Base-by-base conservation (phyloP, 176 grass and related monocot genomes). In the Carex parvula region DNA sequence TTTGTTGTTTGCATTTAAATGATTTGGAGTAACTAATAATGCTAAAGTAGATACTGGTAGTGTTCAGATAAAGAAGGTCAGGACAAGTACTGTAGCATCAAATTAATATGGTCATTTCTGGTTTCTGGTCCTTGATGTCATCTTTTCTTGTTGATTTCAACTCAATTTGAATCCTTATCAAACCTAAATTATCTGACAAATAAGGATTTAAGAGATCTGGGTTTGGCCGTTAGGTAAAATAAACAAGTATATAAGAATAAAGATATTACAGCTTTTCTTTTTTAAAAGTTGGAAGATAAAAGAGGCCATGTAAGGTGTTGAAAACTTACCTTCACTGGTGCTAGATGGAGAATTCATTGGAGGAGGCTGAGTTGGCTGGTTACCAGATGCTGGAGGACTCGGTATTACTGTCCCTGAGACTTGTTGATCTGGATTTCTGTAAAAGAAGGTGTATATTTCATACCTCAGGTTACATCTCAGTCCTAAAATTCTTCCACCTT, bases 381-480 rank as follows among this genome's bases (percentile, higher is more conserved):
- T 58, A 17, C 16, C 56, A 58, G 56, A 17, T 68, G 16, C 8
- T 44, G 69, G 14, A 73, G 69, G 69, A 70, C 0, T 70, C 12
- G 35, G 3, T 37, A 17, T 32, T 33, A 26, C 0, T 7, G 29
- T 11, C 35, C 10, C 66, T 5, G 32, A 35, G 66, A 35, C 7
- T 1, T 7, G 1, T 61, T 41, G 29, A 35, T 12, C 55, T 20
- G 86, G 13, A 15, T 70, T 21, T 33, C 69, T 11, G 0, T 1
- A 70, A 35, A 70, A 86, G 78, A 94, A 91, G 12, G 53, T 6
- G 10, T 33, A 3, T 2, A 10, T 62, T 66, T 94, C 89, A 79
- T 81, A 94, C 0, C 90, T 37, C 60, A 86, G 84, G 64, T 1
- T 88, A 80, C 92, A 94, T 11, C 64, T 39, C 4, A 68, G 17